Base-by-base conservation (phyloP, 2,329 filamentous ascomycete species). In the Pseudogymnoascus sp. region DNA sequence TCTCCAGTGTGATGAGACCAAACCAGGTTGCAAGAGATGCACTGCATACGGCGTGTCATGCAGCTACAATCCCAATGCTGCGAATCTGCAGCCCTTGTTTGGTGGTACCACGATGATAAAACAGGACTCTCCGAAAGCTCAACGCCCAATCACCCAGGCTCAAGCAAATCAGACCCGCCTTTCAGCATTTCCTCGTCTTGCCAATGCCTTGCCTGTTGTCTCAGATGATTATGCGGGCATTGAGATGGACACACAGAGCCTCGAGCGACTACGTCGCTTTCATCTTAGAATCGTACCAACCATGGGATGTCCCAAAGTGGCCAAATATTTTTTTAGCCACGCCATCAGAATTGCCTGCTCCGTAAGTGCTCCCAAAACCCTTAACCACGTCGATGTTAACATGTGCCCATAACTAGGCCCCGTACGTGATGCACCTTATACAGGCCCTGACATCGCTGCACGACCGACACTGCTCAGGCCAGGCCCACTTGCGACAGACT, bases 381-480 rank as follows among this genome's bases (percentile, higher is more conserved):
- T 39, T 9, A 18, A 12, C 19, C 67, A 66, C 60, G 65, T 60
- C 57, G 61, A 18, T 62, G 69, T 52, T 62, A 18, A 59, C 56
- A 58, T 5, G 26, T 45, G 13, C 52, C 34, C 59, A 62, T 15
- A 59, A 58, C 13, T 48, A 48, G 39, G 21, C 39, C 8, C 39
- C 77, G 0, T 82, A 79, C 59, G 71, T 84, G 4, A 76, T 82
- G 71, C 81, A 84, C 66, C 71, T 78, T 52, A 72, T 82, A 15
- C 71, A 83, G 28, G 74, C 77, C 18, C 65, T 83, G 19, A 78
- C 81, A 2, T 67, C 79, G 3, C 75, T 81, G 63, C 81, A 85
- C 63, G 80, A 83, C 62, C 73, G 76, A 5, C 71, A 76, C 62
- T 67, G 79, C 37, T 64, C 65, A 10, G 45, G 61, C 4, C 39